Conservation (phyloP, 2,329 filamentous ascomycete species). For the Penicillium sp. region DNA sequence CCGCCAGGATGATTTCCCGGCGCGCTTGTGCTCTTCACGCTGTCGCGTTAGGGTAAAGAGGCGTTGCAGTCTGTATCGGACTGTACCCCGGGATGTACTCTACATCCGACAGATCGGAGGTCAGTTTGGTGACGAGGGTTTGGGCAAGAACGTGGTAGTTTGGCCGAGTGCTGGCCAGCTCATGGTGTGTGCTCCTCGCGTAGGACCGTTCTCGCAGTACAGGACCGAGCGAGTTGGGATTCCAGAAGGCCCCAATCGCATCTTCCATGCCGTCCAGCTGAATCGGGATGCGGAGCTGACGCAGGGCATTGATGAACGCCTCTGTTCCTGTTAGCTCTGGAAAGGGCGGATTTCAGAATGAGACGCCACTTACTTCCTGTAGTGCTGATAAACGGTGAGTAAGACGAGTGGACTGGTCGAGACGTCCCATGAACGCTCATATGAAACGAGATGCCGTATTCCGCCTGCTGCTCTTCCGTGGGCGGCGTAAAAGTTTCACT, state of each 20-base stretch:
- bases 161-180: background rate
- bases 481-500: conserved; percentile 9
- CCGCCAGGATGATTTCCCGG: conserved; percentile 7
- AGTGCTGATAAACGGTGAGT: background rate
- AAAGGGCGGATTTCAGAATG: background rate
- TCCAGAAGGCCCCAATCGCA: conserved; percentile 3
- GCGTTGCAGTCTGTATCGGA: background rate
- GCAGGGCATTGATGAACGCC: background rate
- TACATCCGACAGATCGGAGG: background rate
- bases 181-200: conserved; percentile 7
- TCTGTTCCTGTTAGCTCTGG: background rate
- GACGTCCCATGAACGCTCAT: background rate
- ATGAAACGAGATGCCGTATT: conserved; percentile 5
- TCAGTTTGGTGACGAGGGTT: conserved; percentile 2
- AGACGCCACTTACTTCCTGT: background rate
- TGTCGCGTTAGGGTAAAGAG: background rate
- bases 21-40: background rate
- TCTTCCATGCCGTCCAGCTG: conserved; percentile 4
- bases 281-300: conserved; percentile 6
- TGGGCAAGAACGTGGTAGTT: conserved; percentile 7
- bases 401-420: conserved; percentile 1
- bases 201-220: background rate
- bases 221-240: conserved; percentile 5
- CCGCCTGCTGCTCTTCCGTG: background rate
- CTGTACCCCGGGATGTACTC: conserved; percentile 6